A percentile compares a stretch with the other conserved stretches of the same genome.
Conservation (phyloP, 2,329 filamentous ascomycete genomes). For the Sarocladiaceae sp. region DNA sequence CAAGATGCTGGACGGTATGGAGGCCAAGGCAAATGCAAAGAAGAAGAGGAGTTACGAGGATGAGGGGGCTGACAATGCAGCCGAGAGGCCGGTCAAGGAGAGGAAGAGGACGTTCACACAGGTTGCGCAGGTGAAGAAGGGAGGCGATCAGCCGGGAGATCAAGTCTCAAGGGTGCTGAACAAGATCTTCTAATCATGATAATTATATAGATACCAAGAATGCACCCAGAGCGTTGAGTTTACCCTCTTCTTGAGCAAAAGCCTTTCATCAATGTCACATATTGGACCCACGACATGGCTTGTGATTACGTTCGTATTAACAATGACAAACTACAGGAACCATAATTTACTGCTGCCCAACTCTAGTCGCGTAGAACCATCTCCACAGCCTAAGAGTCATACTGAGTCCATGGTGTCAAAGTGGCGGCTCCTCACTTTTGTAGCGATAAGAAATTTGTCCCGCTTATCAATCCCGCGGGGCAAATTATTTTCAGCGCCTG, state of each 20-base stretch:
- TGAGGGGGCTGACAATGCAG: conserved; percentile 14
- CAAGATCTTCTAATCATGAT: conserved; percentile 53
- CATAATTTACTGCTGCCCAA: neutral
- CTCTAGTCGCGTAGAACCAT: neutral
- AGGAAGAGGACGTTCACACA: conserved; percentile 59
- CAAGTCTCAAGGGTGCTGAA: conserved; percentile 57
- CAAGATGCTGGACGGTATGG: conserved; percentile 75
- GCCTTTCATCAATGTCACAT: no score
- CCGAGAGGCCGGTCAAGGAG: conserved; percentile 17
- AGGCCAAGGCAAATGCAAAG: conserved; percentile 46
- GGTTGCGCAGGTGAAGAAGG: conserved; percentile 52
- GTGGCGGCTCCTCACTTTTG: neutral
- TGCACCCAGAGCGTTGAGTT: conserved; percentile 3
- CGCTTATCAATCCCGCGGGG: conserved; percentile 16
- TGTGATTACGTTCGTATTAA: neutral
- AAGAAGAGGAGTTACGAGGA: conserved; percentile 29
- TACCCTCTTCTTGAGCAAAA: no score
- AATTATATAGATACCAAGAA: no score
- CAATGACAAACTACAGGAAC: neutral
- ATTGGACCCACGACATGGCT: no score
- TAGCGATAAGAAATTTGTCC: conserved; percentile 13
- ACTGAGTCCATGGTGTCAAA: neutral
- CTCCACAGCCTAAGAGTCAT: conserved; percentile 8
- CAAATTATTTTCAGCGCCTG: conserved; percentile 13
- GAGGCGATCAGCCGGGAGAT: conserved; percentile 43